Percentiles rank a stretch among this genome's conserved stretches.
Conservation (phyloP, 495 filamentous ascomycete species). For the Neurospora africana region DNA sequence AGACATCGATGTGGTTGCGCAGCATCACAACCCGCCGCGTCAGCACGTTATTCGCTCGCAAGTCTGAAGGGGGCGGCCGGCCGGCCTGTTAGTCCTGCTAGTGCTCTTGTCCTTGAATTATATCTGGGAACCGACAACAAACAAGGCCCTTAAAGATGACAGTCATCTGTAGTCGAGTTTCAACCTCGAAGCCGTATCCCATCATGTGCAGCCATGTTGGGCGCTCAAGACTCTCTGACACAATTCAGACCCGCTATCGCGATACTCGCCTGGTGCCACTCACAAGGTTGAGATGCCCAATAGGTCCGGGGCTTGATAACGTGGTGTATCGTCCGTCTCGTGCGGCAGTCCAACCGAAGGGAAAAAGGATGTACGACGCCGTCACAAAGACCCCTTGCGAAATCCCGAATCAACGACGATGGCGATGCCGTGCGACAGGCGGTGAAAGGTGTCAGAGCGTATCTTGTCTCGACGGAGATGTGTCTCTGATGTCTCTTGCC, state of each 20-base stretch:
- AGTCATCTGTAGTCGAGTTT: not conserved
- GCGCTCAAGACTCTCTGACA: not conserved
- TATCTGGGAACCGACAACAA: not conserved
- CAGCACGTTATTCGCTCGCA: not conserved
- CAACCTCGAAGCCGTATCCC: not conserved
- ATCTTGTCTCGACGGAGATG: not conserved
- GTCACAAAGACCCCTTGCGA: not conserved
- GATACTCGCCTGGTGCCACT: not conserved
- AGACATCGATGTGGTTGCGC: not conserved
- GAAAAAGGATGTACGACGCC: not conserved
- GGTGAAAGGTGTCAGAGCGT: not conserved
- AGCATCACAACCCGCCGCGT: not conserved
- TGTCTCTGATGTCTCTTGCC: not conserved
- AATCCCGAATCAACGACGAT: not conserved
- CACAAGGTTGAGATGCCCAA: not conserved
- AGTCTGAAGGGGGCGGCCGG: not conserved
- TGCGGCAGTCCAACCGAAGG: not conserved
- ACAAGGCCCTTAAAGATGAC: not conserved
- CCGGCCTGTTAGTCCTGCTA: not conserved
- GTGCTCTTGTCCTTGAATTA: not conserved
- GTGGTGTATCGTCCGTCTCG: not conserved
- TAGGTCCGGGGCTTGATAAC: not conserved
- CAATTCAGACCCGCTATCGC: not conserved
- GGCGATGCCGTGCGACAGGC: not conserved
- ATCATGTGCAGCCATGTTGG: not conserved